Conservation (phyloP, 2,329 filamentous ascomycete genomes). For the Canariomyces notabilis region DNA sequence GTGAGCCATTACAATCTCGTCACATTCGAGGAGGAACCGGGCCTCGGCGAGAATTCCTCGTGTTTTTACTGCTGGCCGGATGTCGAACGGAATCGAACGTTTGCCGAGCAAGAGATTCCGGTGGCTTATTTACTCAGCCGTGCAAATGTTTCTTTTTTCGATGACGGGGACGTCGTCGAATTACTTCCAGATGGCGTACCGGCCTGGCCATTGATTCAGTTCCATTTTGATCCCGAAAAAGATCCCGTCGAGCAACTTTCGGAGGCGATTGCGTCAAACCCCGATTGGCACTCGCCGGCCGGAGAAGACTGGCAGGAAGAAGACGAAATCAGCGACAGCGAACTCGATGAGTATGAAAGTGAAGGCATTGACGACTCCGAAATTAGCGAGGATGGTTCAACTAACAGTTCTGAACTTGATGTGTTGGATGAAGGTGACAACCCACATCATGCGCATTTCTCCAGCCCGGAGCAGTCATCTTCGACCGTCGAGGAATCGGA, state of each 20-base stretch:
- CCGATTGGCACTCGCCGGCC: background rate
- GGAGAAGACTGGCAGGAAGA: background rate
- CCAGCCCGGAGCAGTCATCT: conserved; percentile 16
- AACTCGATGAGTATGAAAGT: conserved; percentile 21
- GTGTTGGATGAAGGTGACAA: conserved; percentile 7
- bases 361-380: conserved; percentile 19
- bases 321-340: background rate
- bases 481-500: conserved; percentile 5
- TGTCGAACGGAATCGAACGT: conserved; percentile 10
- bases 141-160: background rate
- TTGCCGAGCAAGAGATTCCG: conserved; percentile 5
- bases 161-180: background rate
- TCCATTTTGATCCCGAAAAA: background rate
- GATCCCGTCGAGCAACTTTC: background rate
- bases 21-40: conserved; percentile 18
- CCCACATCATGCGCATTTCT: conserved; percentile 9
- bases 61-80: conserved; percentile 31
- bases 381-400: conserved; percentile 11
- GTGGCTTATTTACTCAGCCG: background rate
- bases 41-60: conserved; percentile 20
- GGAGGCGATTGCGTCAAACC: background rate
- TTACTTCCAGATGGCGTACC: background rate
- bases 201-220: conserved; percentile 10
- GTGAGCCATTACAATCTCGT: conserved; percentile 20
- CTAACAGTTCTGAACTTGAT: conserved; percentile 7